Conservation (phyloP, 176 grass and related monocot genomes). For the Eragrostis nindensis region DNA sequence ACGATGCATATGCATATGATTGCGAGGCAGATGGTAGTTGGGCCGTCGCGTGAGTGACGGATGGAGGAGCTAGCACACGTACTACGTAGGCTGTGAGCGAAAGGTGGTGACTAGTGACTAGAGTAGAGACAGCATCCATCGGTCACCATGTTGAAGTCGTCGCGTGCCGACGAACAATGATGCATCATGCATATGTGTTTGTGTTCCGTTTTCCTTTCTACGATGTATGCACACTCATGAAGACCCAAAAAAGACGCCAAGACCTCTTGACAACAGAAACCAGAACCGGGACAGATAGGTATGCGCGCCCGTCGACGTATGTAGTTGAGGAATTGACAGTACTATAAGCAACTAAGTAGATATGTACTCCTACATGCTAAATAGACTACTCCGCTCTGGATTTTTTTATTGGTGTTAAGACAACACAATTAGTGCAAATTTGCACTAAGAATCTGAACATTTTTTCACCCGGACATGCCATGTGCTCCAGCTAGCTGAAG, state of each 20-base stretch:
- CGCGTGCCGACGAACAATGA: slow-evolving; percentile 12
- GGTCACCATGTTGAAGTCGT: slow-evolving; percentile 7
- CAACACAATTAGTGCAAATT: no score
- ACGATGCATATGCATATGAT: slow-evolving; percentile 14
- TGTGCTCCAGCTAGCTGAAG: neutral
- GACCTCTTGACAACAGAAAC: neutral
- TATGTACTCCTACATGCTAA: no score
- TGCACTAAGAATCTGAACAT: no score
- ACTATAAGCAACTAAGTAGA: no score
- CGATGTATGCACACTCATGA: neutral
- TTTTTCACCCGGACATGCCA: slow-evolving; percentile 6
- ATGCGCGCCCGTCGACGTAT: no score
- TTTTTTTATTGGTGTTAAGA: no score
- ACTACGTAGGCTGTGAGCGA: neutral
- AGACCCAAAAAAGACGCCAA: neutral
- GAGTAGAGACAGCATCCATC: neutral
- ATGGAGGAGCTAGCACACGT: neutral
- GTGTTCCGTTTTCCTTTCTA: neutral
- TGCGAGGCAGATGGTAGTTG: slow-evolving; percentile 30
- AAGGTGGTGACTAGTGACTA: neutral
- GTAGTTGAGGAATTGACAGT: no score
- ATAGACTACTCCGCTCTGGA: no score
- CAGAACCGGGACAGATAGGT: neutral
- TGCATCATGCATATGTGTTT: neutral
- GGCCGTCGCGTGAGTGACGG: neutral